Evolutionary conservation across 306 rosid species (phyloP).

Genomic region (Arachis hypogaea): DNA sequence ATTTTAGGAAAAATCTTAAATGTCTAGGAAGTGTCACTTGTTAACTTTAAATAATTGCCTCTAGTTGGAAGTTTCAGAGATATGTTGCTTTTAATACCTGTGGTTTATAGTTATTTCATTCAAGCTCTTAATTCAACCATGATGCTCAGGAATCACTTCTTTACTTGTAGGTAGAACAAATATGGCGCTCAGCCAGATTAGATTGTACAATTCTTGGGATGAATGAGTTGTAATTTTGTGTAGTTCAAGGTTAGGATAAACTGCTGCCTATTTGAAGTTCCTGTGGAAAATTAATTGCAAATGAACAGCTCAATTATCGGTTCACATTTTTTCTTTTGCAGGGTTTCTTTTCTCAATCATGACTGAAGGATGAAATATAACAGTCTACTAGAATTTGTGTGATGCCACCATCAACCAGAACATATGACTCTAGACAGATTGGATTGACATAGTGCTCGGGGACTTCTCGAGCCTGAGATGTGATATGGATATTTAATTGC

Average conservation of each 20-base stretch:
- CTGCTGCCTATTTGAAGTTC: conserved; percentile 31
- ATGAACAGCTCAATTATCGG: conserved; percentile 39
- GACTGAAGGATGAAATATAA: conserved; percentile 42
- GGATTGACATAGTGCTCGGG: conserved; percentile 13
- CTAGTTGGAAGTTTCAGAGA: background rate
- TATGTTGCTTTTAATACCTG: background rate
- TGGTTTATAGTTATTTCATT: conserved; percentile 20
- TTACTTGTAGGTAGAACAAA: conserved; percentile 43
- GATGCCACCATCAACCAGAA: conserved; percentile 23
- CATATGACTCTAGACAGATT: conserved; percentile 25
- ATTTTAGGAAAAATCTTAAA: conserved; percentile 6
- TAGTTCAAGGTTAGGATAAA: conserved; percentile 41
- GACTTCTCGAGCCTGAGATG: conserved; percentile 25
- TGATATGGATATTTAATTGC: conserved; percentile 7
- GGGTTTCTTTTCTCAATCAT: conserved; percentile 38
- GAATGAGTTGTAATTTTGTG: conserved; percentile 28
- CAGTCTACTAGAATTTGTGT: conserved; percentile 19
- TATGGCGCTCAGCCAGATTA: conserved; percentile 32
- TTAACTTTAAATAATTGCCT: conserved; percentile 4
- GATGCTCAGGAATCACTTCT: conserved; percentile 36
- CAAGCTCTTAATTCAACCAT: conserved; percentile 10
- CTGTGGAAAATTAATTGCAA: conserved; percentile 29
- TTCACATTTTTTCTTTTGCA: conserved; percentile 54
- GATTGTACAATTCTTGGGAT: conserved; percentile 33
- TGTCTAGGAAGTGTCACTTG: conserved; percentile 8